Evolutionary conservation across 441 rosid species (phyloP), one percentile per base, ranked within the genome.

Genomic region (Arabidopsis lyrata): DNA sequence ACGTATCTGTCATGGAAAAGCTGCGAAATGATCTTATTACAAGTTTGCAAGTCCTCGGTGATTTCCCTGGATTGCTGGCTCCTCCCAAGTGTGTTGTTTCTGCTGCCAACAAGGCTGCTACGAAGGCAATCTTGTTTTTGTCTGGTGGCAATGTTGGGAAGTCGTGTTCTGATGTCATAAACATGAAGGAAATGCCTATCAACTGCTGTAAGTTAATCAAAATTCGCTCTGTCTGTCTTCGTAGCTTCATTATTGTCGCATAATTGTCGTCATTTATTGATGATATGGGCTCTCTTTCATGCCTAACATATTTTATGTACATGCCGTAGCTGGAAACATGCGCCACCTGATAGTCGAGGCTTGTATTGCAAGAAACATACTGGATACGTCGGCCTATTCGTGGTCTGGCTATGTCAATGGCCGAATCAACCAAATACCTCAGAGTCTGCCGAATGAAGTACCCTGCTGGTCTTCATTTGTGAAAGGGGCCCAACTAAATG

Each of bases 341-440:
- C 88, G 87, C n/a, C 95, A 89, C 79, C 81, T 89, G 81, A 87
- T 89, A 76, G 88, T 89, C 50, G 95, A 89, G 88, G 95, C 95
- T 68, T 87, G 92, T 81, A 85, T 89, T 31, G 86, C 95, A 36
- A 85, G 95, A 82, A 85, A 85, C 79, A 63, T 89, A 71, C 78
- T 89, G 72, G 92, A 89, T 75, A 86, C 88, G 2, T 87, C 92
- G 9, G 92, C 92, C 47, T 89, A 89, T 70, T 83, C 78, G 59
- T 89, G 92, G 95, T 68, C 88, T 68, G 95, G 90, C 69, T 89
- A 89, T 81, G 92, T 83, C 64, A 83, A 85, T 80, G 95, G 92
- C 47, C 77, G 77, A 53, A 76, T 89, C 73, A 85, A 79, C 81
- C 90, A 85, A 73, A 72, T 86, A 63, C 91, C 86, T 77, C 83